These are phyloP conservation scores for Fraxinus nigra DNA, from an alignment of 305 asterid genomes.

Conservation along the genomic window DNA sequence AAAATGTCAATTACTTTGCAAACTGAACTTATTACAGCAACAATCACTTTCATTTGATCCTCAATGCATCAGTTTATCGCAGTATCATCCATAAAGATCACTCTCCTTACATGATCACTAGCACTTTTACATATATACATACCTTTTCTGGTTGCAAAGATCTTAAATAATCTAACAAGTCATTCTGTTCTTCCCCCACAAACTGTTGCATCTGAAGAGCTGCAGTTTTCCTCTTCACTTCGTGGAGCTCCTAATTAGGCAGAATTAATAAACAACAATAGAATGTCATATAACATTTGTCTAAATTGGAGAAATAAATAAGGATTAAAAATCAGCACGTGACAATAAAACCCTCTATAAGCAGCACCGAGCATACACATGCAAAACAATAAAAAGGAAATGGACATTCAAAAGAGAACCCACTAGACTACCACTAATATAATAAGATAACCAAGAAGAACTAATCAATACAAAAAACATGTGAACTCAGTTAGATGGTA, in stretches of 20 bases:
- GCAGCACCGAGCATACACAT: neutral
- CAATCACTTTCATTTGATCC: neutral
- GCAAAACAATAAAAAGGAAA: neutral
- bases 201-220: constrained; percentile 98
- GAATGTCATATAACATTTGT: constrained; percentile 5
- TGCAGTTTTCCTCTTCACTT: constrained; percentile 77
- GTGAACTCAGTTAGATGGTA: neutral
- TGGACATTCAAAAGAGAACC: neutral
- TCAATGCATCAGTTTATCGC: neutral
- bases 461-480: neutral
- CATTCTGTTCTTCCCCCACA: constrained; percentile 97
- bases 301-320: neutral
- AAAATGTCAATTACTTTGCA: neutral
- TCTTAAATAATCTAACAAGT: constrained; percentile 82
- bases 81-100: neutral
- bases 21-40: neutral
- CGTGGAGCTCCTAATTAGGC: constrained; percentile 62
- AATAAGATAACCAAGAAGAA: neutral
- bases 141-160: constrained; percentile 92
- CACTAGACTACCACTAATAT: neutral
- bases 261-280: constrained; percentile 11
- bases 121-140: neutral
- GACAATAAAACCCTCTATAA: neutral
- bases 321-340: neutral
- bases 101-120: neutral